Base-by-base conservation (phyloP, 2,329 filamentous ascomycete species). In the Pseudocercospora musae region DNA sequence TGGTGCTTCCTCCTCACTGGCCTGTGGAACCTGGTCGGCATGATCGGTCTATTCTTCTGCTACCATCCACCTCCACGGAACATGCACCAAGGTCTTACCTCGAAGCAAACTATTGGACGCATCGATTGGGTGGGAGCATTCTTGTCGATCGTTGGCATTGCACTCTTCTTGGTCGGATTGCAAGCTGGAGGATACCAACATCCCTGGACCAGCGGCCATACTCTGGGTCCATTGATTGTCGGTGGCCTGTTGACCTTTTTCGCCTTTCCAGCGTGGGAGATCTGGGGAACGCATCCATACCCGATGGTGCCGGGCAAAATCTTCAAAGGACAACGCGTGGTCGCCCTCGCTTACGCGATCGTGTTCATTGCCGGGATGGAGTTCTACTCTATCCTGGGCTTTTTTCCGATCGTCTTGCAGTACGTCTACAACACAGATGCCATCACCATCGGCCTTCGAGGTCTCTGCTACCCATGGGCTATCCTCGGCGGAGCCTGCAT, bases 401-500 rank as follows among this genome's bases (percentile, higher is more conserved):
- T 88, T 70, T 88, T 85, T 84, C 84, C 84, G 9, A 85, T 84
- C 0, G 82, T 88, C 71, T 80, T 84, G 0, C 86, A 84, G 74
- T 87, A 87, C 64, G 82, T 87, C 4, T 88, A 87, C 69, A 84
- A 84, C 57, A 84, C 88, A 65, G 84, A 88, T 64, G 85, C 86
- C 1, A 74, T 87, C 20, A 81, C 79, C 20, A 82, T 89, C 59
- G 87, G 87, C 15, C 74, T 89, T 60, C 82, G 87, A 59, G 84
- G 85, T 49, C 73, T 89, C 8, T 86, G 87, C 4, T 81, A 89
- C 65, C 86, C 84, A 2, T 85, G 88, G 64, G 81, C 82, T 20
- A 87, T 89, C 66, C 78, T 89, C 27, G 76, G 75, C 31, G 87
- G 87, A 11, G 86, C 86, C 18, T 82, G 82, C 59, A 78, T 87